phyloP scores from a whole-genome alignment of 1,284 basidiomycete genomes.

The Veloporphyrellus conicus region DNA sequence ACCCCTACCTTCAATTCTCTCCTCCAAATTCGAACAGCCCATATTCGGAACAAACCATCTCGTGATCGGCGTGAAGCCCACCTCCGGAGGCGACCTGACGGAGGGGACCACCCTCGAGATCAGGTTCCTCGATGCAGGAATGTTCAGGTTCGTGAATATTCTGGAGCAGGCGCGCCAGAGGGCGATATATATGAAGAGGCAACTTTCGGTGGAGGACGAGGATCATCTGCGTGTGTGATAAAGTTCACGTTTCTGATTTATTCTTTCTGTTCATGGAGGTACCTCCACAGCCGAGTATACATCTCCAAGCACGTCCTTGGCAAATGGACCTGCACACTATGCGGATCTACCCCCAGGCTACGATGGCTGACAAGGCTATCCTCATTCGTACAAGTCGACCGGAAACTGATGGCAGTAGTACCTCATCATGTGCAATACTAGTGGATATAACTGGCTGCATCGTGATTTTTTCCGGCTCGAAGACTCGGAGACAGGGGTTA shows the following conservation, averaged over 20 bases:
- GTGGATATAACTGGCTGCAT: no score
- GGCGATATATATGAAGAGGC: slow-evolving; percentile 68
- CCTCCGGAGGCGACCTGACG: slow-evolving; percentile 58
- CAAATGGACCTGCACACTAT: slow-evolving; percentile 32
- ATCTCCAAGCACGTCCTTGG: slow-evolving; percentile 44
- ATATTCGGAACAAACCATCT: slow-evolving; percentile 67
- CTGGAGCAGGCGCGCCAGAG: slow-evolving; percentile 73
- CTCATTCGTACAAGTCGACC: background rate
- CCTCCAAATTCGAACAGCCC: slow-evolving; percentile 71
- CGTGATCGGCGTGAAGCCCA: slow-evolving; percentile 59
- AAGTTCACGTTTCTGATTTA: slow-evolving; percentile 2
- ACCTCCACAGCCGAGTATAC: slow-evolving; percentile 51
- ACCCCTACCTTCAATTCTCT: slow-evolving; percentile 59
- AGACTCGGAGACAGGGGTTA: no score
- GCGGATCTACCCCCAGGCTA: slow-evolving; percentile 63
- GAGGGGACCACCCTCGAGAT: slow-evolving; percentile 62
- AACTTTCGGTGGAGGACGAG: slow-evolving; percentile 50
- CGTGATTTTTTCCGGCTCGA: no score
- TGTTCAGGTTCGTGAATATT: slow-evolving; percentile 68
- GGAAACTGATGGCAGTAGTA: background rate
- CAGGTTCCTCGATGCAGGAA: slow-evolving; percentile 59
- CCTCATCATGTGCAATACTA: no score
- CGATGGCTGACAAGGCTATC: slow-evolving; percentile 38
- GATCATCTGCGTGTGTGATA: slow-evolving; percentile 61
- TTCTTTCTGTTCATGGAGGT: slow-evolving; percentile 6